Evolutionary conservation across 2,329 filamentous ascomycete genomes (phyloP), one percentile per base, ranked within the genome.

Genomic region (Aspergillus sp.): DNA sequence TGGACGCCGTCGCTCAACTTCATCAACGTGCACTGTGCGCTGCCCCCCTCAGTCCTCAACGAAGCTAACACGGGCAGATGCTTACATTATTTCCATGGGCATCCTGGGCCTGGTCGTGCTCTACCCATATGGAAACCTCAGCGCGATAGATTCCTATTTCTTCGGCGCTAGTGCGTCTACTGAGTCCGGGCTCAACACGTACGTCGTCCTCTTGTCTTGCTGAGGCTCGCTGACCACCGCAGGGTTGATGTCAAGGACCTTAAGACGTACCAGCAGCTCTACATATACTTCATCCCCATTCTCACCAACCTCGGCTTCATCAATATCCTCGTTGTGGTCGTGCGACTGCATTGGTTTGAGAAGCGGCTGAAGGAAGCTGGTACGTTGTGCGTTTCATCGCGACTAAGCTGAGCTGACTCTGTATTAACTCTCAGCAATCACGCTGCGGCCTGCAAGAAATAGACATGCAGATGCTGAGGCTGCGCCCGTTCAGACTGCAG

Each of bases 101-200:
- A 62, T 79, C 35, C 47, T 77, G 15, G 70, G 68, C 17, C 57
- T 78, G 46, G 60, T 73, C 27, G 63, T 79, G 44, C 59, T 79
- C 19, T 73, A 70, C 44, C 74, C 74, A 1, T 67, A 72, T 49
- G 75, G 76, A 27, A 80, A 79, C 54, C 46, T 80, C 5, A 59
- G 61, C 3, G 76, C 75, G 0, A 69, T 82, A 19, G 80, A 84
- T 69, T 75, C 79, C 21, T 81, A 78, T 65, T 80, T 82, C 66
- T 79, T 82, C 39, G 79, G 80, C 15, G 75, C 73, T 58, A 82
- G 80, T 63, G 74, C 75, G 2, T 77, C 78, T 1, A 83, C 81
- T 5, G 79, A 80, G 61, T 81, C 80, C 0, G 81, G 82, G 0
- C 66, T 84, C 23, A 83, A 82, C 60, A 76, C 79, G 79, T 82